Percentiles rank a stretch among this genome's conserved stretches.
Conservation (phyloP, 257 asterid genomes). For the Solanum megistacrolobum region DNA sequence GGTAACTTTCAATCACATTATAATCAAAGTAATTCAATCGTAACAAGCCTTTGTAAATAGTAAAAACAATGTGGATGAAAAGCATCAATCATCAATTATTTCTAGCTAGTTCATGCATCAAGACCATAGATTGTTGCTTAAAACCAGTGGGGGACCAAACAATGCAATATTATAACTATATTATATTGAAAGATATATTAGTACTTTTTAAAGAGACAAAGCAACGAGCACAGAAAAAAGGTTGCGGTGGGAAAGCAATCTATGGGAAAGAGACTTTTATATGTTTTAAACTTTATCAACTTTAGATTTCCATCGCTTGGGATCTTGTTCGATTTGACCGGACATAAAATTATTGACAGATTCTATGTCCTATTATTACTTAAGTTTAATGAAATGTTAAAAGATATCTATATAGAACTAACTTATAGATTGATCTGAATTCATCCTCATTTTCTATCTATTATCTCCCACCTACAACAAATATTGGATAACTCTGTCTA, state of each 20-base stretch:
- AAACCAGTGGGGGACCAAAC: background rate
- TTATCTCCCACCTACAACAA: background rate
- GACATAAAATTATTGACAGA: background rate
- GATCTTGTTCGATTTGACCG: background rate
- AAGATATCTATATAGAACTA: background rate
- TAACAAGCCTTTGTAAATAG: background rate
- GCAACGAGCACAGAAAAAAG: background rate
- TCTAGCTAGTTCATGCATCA: background rate
- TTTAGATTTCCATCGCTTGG: background rate
- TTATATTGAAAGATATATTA: background rate
- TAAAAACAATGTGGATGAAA: background rate
- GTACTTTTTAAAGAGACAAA: background rate
- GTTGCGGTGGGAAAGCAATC: slow-evolving; percentile 11
- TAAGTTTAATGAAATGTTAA: background rate
- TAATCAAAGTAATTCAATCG: background rate
- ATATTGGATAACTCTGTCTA: background rate
- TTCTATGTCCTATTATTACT: background rate
- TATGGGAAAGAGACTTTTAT: background rate
- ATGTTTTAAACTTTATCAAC: background rate
- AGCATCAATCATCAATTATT: background rate
- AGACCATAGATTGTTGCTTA: background rate
- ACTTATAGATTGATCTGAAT: background rate
- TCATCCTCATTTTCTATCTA: too few species aligned
- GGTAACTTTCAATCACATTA: background rate
- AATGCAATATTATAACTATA: background rate